Percentiles rank a stretch among this genome's conserved stretches.
Conservation (phyloP, 2,329 filamentous ascomycete species). For the Diaporthe vexans region DNA sequence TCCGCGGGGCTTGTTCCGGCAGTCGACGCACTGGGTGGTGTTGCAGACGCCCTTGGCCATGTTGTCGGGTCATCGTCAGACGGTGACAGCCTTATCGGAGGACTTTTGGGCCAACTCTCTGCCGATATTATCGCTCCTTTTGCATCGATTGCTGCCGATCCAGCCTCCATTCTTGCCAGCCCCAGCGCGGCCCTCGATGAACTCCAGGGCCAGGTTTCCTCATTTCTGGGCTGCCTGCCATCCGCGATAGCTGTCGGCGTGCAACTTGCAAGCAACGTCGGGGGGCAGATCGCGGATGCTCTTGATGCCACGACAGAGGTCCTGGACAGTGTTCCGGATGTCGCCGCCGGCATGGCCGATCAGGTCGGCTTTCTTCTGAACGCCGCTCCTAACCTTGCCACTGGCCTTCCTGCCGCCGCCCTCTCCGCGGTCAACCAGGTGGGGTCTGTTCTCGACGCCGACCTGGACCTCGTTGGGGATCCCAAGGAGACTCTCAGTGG, state of each 20-base stretch:
- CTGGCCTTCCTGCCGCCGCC: slow-evolving; percentile 40
- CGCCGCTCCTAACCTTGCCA: slow-evolving; percentile 40
- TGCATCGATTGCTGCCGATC: slow-evolving; percentile 38
- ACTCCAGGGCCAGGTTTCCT: slow-evolving; percentile 38
- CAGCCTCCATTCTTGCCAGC: slow-evolving; percentile 35
- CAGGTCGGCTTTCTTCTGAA: slow-evolving; percentile 39
- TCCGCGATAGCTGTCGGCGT: slow-evolving; percentile 40
- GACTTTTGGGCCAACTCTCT: slow-evolving; percentile 40
- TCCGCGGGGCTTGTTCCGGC: slow-evolving; percentile 18
- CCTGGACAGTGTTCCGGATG: slow-evolving; percentile 33
- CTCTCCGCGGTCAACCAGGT: slow-evolving; percentile 38
- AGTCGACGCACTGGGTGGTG: slow-evolving; percentile 33
- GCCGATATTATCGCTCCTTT: slow-evolving; percentile 35
- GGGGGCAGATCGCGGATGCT: slow-evolving; percentile 35
- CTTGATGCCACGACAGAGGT: slow-evolving; percentile 37
- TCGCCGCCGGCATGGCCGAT: slow-evolving; percentile 38
- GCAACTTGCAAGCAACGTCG: slow-evolving; percentile 39
- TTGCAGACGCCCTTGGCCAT: slow-evolving; percentile 34
- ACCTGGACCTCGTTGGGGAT: slow-evolving; percentile 14
- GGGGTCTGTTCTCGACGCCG: slow-evolving; percentile 30
- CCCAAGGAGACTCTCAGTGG: slow-evolving; percentile 25
- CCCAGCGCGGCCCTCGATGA: slow-evolving; percentile 35
- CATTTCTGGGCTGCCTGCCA: slow-evolving; percentile 38
- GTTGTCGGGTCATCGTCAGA: slow-evolving; percentile 32
- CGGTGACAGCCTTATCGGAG: neutral